Evolutionary conservation across 495 filamentous ascomycete genomes (phyloP).

Genomic region (Aspergillus cavernicola): DNA sequence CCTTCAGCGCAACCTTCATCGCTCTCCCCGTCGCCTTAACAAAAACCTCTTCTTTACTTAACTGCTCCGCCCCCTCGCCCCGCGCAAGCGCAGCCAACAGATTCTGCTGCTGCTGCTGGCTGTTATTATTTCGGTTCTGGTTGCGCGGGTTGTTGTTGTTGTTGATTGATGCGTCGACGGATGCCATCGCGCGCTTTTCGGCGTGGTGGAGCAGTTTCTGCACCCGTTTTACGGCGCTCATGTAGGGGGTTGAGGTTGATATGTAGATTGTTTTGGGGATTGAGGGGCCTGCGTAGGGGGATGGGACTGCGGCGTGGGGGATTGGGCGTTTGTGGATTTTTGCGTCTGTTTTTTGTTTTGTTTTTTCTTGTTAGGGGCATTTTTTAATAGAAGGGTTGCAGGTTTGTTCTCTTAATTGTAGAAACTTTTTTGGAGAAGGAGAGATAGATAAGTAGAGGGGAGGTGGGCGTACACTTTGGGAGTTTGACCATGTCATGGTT

Average conservation of each 20-base stretch:
- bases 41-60: constrained; percentile 57
- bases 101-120: constrained; percentile 26
- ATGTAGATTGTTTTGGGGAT: constrained; percentile 73
- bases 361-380: constrained; percentile 17
- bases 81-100: neutral
- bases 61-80: constrained; percentile 21
- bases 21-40: constrained; percentile 78
- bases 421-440: neutral
- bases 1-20: constrained; percentile 64
- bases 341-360: constrained; percentile 23
- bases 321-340: constrained; percentile 66
- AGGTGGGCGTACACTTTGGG: constrained; percentile 30
- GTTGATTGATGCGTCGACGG: constrained; percentile 34
- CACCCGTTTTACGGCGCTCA: constrained; percentile 77
- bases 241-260: constrained; percentile 69
- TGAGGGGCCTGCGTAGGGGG: constrained; percentile 48
- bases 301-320: constrained; percentile 60
- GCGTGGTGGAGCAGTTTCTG: constrained; percentile 64
- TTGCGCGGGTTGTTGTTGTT: constrained; percentile 37
- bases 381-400: neutral
- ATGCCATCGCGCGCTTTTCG: constrained; percentile 54
- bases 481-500: constrained; percentile 38
- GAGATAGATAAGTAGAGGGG: neutral
- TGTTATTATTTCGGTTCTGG: too few species aligned
- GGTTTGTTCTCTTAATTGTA: neutral